Evolutionary conservation across 2,329 filamentous ascomycete species (phyloP), one percentile per base, ranked within the genome.

Genomic region (Apiospora kogelbergensis): DNA sequence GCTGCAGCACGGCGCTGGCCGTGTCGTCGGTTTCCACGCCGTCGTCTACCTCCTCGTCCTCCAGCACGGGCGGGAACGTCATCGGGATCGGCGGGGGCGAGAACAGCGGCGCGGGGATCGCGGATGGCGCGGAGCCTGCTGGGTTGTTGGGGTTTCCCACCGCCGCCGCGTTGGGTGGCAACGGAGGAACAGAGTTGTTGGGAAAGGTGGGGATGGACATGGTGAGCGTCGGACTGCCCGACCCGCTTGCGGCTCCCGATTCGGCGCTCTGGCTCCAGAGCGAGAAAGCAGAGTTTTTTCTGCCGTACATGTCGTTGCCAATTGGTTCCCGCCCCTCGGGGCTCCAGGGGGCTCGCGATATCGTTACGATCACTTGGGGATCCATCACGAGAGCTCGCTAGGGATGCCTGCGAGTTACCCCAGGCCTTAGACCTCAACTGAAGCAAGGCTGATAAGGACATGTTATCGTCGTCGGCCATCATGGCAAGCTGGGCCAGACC

Each of bases 331-430:
- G 10, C 6, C 30, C 42, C 1, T 78, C 78, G 65, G 78, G 80
- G 24, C 75, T 74, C 77, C 79, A 80, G 0, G 86, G 86, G 85
- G 20, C 83, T 85, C 22, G 76, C 79, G 20, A 60, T 22, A 2
- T 83, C 80, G 66, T 80, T 86, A 1, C 81, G 84, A 68, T 79
- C 76, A 46, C 75, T 76, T 6, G 73, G 74, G 41, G 76, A 77
- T 17, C 76, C 77, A 17, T 79, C 79, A 24, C 85, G 80, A 53
- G 86, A 88, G 72, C 88, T 92, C 66, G 84, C 84, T 6, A 94
- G 80, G 74, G 93, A 95, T 0, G 86, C 89, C 74, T 93, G 92
- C 69, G 93, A 96, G 5, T 92, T 92, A 30, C 93, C 93, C 88
- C 93, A 97, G 0, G 94, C 91, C 65, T 88, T 90, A 13, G 88